These are phyloP conservation scores for Tremella mesenterica DNA, from an alignment of 768 basidiomycete genomes.

Conservation along the genomic window DNA sequence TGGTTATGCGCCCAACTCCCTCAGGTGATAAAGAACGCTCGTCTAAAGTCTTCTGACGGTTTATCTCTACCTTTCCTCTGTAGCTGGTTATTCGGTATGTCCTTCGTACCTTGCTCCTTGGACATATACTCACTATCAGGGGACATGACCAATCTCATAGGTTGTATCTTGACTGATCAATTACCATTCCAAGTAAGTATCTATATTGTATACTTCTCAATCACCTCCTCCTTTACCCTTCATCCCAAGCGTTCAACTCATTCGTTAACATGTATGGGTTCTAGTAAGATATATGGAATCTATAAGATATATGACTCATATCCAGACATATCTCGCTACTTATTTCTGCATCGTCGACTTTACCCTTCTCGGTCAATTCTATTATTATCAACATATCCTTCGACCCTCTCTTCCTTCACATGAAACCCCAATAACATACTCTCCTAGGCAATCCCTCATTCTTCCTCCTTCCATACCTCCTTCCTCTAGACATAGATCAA, in stretches of 20 bases:
- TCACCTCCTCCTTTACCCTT: neutral
- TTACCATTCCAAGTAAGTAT: slow-evolving; percentile 79
- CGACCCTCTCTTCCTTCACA: slow-evolving; percentile 7
- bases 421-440: slow-evolving; percentile 8
- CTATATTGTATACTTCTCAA: neutral
- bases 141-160: slow-evolving; percentile 84
- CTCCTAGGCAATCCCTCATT: slow-evolving; percentile 25
- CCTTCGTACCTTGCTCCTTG: neutral
- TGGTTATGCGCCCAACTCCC: slow-evolving; percentile 43
- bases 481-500: slow-evolving; percentile 1
- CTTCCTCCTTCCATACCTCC: slow-evolving; percentile 16
- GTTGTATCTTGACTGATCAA: slow-evolving; percentile 71
- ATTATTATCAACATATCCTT: slow-evolving; percentile 54
- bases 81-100: slow-evolving; percentile 82
- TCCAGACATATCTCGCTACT: slow-evolving; percentile 76
- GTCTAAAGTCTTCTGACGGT: slow-evolving; percentile 70
- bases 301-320: neutral
- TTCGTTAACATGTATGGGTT: neutral
- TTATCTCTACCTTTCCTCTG: slow-evolving; percentile 85
- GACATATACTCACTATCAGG: slow-evolving; percentile 50
- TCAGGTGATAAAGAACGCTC: slow-evolving; percentile 72
- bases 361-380: slow-evolving; percentile 65
- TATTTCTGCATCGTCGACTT: slow-evolving; percentile 85
- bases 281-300: too few relatives aligned
- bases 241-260: neutral